Evolutionary conservation across 2,329 filamentous ascomycete species (phyloP).

Genomic region (Colletotrichum acutatum): DNA sequence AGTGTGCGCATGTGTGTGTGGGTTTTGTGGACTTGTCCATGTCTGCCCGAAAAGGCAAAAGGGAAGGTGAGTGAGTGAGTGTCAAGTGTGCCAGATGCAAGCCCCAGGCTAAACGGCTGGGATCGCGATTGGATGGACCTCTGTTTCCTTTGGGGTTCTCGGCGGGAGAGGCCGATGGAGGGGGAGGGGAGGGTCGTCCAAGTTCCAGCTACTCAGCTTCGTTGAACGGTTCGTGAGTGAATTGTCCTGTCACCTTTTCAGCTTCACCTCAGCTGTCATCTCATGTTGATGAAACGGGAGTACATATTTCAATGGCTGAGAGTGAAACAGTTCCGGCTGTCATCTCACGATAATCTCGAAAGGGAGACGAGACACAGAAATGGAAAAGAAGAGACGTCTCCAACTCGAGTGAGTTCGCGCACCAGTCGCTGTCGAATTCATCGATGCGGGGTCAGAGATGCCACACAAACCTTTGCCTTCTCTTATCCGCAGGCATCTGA

Average conservation of each 20-base stretch:
- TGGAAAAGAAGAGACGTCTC: background rate
- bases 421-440: background rate
- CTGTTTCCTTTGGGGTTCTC: background rate
- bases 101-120: slow-evolving; percentile 8
- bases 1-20: background rate
- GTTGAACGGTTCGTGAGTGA: background rate
- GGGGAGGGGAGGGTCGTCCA: background rate
- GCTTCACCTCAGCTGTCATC: slow-evolving; percentile 4
- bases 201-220: slow-evolving; percentile 5
- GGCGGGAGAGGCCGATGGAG: background rate
- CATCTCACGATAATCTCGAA: background rate
- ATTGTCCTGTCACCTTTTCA: background rate
- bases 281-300: background rate
- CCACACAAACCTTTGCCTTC: slow-evolving; percentile 5
- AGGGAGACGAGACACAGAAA: background rate
- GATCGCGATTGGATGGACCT: slow-evolving; percentile 17
- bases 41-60: background rate
- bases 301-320: background rate
- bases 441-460: slow-evolving; percentile 5
- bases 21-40: background rate
- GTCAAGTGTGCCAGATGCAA: slow-evolving; percentile 4
- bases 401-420: background rate
- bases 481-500: background rate
- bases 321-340: background rate
- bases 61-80: background rate